Base-by-base conservation (phyloP, 768 basidiomycete species). In the Podaxis sp. region DNA sequence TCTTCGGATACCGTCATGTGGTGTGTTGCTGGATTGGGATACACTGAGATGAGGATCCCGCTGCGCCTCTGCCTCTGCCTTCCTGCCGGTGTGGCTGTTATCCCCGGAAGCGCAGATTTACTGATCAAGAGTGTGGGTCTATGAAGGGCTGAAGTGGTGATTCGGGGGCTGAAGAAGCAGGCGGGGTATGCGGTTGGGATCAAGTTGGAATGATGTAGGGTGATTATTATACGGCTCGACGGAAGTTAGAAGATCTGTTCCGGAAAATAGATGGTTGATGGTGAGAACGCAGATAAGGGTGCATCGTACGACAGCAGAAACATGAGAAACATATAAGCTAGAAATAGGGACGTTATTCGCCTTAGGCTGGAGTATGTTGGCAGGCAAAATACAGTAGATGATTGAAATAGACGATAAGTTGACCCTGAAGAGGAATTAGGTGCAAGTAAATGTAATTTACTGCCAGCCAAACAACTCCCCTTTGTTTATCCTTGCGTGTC, bases 401-500 rank as follows among this genome's bases (percentile, higher is more conserved):
- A 33, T 44, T 44, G 41, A 44, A 44, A 5, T 44, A 20, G n/a
- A 44, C 15, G 41, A 20, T 44, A 15, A 5, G 41, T 15, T 28
- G 5, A 24, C 49, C 49, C 49, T 50, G 49, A 50, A 24, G 7
- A 44, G n/a, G 5, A 24, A 20, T 50, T 20, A 5, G 13, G 49
- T 12, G 26, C 24, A 17, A 50, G 12, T 50, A n/a, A 41, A 17
- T 41, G 40, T 41, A 8, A 24, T 24, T n/a, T 10, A 33, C 33
- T 33, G 33, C 33, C 11, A 11, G 49, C 49, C 49, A 50, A 50
- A 50, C 49, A 50, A 50, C 49, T 10, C 6, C 48, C 10, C 49
- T 28, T 56, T 56, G 63, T 82, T 58, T 79, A 77, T 66, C 76
- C 79, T 44, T 73, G 75, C 48, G 78, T 78, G 56, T 65, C 70